Evolutionary conservation across 805 yeast species (phyloP), one percentile per base, ranked within the genome.

Genomic region (Candida ponderosae): DNA sequence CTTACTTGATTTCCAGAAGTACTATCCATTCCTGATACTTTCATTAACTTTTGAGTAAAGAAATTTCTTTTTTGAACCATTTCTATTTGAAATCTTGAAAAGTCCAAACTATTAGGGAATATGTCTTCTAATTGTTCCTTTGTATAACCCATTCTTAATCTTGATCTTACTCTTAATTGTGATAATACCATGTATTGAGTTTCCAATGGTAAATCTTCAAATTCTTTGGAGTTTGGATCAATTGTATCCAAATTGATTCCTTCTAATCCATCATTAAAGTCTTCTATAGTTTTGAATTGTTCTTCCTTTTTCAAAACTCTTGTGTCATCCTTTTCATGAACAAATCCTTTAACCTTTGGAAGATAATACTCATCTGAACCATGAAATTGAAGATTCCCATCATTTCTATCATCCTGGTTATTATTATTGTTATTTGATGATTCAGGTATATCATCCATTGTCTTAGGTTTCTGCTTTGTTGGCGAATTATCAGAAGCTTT

Each of bases 71-170:
- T 87, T 47, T 86, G 83, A 1, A 93, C 97, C 74, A 90, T 84
- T 48, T 84, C 79, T 42, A 93, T 85, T 57, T 93, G 99, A 57
- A 93, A 93, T 48, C 74, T 80, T 15, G 97, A 88, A 51, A 93
- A 93, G 42, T 88, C 96, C 75, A 85, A 70, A 37, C 89, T 76
- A 50, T 84, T 70, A 0, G 96, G 95, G 49, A 90, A 93, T 38
- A 87, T 62, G 5, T 73, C 63, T 45, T 85, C 84, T 27, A 93
- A 65, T 51, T 93, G 97, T n/a, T 84, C 88, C 40, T 88, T 85
- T 0, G 90, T 69, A 53, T 84, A 89, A 1, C 99, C 99, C 95
- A 93, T 81, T 62, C 99, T 77, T 54, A 93, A 70, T 40, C 99
- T 65, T 0, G 97, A 89, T 43, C 87, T 72, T 19, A 88, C 62